phyloP scores from a whole-genome alignment of 2,329 filamentous ascomycete species.

The Monilinia fructigena region DNA sequence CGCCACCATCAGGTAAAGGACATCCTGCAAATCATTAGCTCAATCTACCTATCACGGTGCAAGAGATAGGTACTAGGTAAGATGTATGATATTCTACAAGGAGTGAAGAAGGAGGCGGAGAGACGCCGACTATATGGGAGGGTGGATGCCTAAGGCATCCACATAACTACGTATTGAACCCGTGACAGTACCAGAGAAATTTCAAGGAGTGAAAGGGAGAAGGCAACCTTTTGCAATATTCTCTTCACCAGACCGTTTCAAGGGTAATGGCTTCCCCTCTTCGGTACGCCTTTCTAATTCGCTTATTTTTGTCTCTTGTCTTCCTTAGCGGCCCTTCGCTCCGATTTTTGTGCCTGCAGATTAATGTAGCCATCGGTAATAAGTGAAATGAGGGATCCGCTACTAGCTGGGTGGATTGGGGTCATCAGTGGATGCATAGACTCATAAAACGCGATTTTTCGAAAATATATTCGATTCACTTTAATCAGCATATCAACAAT shows the following conservation, averaged over 20 bases:
- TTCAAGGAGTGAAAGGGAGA: not conserved
- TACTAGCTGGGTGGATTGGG: conserved; percentile 52
- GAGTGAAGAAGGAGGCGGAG: too few species aligned
- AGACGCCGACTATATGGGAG: too few species aligned
- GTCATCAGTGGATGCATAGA: conserved; percentile 37
- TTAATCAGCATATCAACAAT: too few species aligned
- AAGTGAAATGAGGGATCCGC: conserved; percentile 48
- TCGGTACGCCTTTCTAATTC: conserved; percentile 18
- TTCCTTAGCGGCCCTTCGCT: not conserved
- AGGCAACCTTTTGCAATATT: conserved; percentile 38
- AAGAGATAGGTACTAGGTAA: too few species aligned
- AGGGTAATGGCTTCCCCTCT: conserved; percentile 27
- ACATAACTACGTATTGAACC: too few species aligned
- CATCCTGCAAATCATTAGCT: conserved; percentile 41
- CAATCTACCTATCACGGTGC: too few species aligned
- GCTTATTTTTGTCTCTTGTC: conserved; percentile 18
- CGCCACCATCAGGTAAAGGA: conserved; percentile 52
- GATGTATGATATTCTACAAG: too few species aligned
- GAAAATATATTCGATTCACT: too few species aligned
- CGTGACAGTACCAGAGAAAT: not conserved
- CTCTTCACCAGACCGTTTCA: conserved; percentile 32
- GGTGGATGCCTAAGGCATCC: too few species aligned
- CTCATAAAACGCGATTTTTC: too few species aligned
- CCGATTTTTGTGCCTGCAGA: conserved; percentile 21
- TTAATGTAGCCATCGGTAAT: conserved; percentile 48